Percentiles rank a stretch among this genome's conserved stretches.
phyloP scores from a whole-genome alignment of 1,284 basidiomycete species.

The Rhizoctonia solani region DNA sequence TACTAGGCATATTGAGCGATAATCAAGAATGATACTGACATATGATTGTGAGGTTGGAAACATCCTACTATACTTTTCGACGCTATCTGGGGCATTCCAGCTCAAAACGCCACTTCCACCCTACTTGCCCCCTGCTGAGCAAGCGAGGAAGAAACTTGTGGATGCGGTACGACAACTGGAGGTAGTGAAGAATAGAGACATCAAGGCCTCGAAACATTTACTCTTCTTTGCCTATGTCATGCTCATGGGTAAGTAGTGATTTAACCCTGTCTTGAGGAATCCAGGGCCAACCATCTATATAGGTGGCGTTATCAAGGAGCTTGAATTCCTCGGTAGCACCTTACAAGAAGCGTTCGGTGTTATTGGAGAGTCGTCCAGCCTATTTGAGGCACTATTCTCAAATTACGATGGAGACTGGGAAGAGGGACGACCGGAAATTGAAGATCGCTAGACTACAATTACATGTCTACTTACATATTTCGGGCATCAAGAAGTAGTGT shows the following conservation, averaged over 20 bases:
- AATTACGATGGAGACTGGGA: slow-evolving; percentile 4
- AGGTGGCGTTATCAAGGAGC: slow-evolving; percentile 81
- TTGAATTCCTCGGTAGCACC: slow-evolving; percentile 75
- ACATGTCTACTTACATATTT: too few relatives aligned
- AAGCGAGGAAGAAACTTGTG: slow-evolving; percentile 77
- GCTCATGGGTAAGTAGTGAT: slow-evolving; percentile 65
- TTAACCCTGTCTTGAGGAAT: not conserved
- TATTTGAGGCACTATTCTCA: slow-evolving; percentile 71
- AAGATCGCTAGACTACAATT: slow-evolving; percentile 4
- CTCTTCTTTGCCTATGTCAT: slow-evolving; percentile 93
- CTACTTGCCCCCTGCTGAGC: slow-evolving; percentile 90
- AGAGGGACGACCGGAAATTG: slow-evolving; percentile 11
- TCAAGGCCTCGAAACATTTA: slow-evolving; percentile 77
- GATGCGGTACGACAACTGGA: slow-evolving; percentile 82
- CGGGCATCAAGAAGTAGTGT: too few relatives aligned
- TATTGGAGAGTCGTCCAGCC: slow-evolving; percentile 66
- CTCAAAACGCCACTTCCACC: slow-evolving; percentile 92
- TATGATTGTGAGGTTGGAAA: slow-evolving; percentile 67
- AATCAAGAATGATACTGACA: not conserved
- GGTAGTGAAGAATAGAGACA: slow-evolving; percentile 76
- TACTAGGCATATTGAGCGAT: not conserved
- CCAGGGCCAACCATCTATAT: not conserved
- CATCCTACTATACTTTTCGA: slow-evolving; percentile 90
- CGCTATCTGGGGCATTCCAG: slow-evolving; percentile 82
- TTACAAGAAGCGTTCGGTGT: slow-evolving; percentile 89